Evolutionary conservation across 768 basidiomycete genomes (phyloP), one percentile per base, ranked within the genome.

Genomic region (Obba rivulosa): DNA sequence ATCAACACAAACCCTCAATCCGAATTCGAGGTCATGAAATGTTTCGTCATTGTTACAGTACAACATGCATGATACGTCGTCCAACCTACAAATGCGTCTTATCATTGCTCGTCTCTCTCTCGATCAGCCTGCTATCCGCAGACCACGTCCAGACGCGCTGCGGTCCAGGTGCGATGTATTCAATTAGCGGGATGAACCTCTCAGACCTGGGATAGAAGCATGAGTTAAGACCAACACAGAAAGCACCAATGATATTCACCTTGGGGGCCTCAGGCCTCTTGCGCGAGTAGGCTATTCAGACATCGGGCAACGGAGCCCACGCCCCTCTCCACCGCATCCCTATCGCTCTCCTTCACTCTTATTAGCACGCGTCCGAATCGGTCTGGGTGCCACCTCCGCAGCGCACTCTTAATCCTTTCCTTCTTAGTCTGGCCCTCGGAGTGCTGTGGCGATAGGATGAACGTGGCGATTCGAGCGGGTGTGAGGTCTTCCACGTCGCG

Each of bases 311-410:
- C 74, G 34, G 78, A 67, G 8, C 85, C 85, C 13, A 81, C 83
- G 0, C 76, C 80, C 50, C 78, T 77, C 56, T 85, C 79, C 4
- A 88, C 79, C 25, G 55, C 56, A 17, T 53, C 68, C 57, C 59
- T 77, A 34, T 89, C 85, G 41, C 68, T 66, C 34, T 74, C 75
- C 3, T 57, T 60, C 2, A 88, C 78, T 57, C 78, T 71, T 13
- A 57, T 62, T 45, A 85, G 62, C 37, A 85, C 52, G 34, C 83
- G 68, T 48, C 76, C 66, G 68, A 89, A 89, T 39, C 85, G 69
- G 64, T 91, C 88, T 3, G 88, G 89, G 60, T 92, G 88, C 87
- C 87, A 90, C 37, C 85, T 73, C 18, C 85, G 75, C 63, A 85
- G 74, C 0, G 84, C 86, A 22, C 64, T 70, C 40, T 80, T 76